These are phyloP conservation scores for Candida sphagnicola DNA, from an alignment of 805 yeast species.

Conservation along the genomic window DNA sequence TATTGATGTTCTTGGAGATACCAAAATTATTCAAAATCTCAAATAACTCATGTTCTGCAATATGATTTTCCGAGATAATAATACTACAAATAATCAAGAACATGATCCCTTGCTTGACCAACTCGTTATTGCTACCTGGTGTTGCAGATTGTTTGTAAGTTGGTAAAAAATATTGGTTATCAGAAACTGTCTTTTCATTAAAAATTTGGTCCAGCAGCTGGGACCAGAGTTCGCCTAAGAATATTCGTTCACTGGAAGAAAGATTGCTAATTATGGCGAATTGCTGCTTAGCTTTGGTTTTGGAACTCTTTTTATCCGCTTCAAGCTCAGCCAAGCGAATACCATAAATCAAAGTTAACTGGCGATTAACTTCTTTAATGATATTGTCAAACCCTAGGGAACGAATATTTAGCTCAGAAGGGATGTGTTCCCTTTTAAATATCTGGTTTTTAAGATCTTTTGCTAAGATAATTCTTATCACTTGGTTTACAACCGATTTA, in stretches of 20 bases:
- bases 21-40: conserved; percentile 24
- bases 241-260: conserved; percentile 12
- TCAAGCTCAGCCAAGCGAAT: conserved; percentile 19
- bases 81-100: conserved; percentile 25
- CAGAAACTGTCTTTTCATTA: conserved; percentile 8
- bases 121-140: conserved; percentile 21
- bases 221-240: conserved; percentile 25
- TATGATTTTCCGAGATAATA: conserved; percentile 28
- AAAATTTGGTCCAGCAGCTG: conserved; percentile 5
- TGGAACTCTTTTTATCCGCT: conserved; percentile 3
- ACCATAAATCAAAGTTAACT: conserved; percentile 24
- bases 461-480: conserved; percentile 15
- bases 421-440: conserved; percentile 21
- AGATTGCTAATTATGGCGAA: conserved; percentile 19
- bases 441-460: conserved; percentile 18
- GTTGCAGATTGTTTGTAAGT: conserved; percentile 12
- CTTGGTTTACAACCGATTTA: conserved; percentile 6
- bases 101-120: conserved; percentile 28
- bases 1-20: conserved; percentile 16
- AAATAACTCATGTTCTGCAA: conserved; percentile 23
- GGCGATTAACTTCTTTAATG: conserved; percentile 12
- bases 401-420: conserved; percentile 8
- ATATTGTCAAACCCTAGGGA: conserved; percentile 13
- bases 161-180: conserved; percentile 21
- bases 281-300: conserved; percentile 11